Evolutionary conservation across 1,284 basidiomycete species (phyloP), one percentile per base, ranked within the genome.

Genomic region (Athelia psychrophila): DNA sequence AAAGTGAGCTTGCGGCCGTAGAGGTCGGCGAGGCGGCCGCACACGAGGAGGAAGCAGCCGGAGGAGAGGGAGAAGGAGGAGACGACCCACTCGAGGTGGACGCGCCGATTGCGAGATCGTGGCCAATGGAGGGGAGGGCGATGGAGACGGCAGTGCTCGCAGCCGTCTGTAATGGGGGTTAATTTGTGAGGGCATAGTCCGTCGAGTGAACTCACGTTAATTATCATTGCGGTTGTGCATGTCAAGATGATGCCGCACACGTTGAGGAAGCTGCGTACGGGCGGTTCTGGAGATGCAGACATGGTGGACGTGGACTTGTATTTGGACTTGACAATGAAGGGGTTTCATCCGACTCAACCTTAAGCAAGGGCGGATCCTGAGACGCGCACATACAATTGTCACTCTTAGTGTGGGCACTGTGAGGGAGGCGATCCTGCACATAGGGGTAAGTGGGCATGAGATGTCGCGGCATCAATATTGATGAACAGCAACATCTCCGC

Each of bases 81-180:
- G 0, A 82, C 64, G 2, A 88, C 69, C 90, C 90, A 92, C 56
- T 89, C 82, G 1, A 91, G 67, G 75, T 63, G 40, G 76, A 69
- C 51, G 79, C 68, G 15, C 69, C 56, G 6, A 86, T 76, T 22
- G 69, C 24, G 30, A 88, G 66, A 24, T 80, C 77, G 12, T 60
- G 59, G 36, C 79, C 79, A 40, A 91, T 87, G 0, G 76, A 75
- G 0, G 88, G 84, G 2, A 92, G 70, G 0, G 85, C 75, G 44
- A 90, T 83, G 0, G 77, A 65, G 0, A 78, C 69, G 1, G 77
- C 62, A 1, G 77, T 79, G 20, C 64, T 64, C 54, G 76, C 78
- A 2, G 74, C 72, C 10, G 61, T 65, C 79, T 81, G 23, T 45
- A 4, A 20, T 23, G 36, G 46, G 49, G 30, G 16, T n/a, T n/a